phyloP scores from a whole-genome alignment of 1,284 basidiomycete genomes.

The Melampsora larici-populina region DNA sequence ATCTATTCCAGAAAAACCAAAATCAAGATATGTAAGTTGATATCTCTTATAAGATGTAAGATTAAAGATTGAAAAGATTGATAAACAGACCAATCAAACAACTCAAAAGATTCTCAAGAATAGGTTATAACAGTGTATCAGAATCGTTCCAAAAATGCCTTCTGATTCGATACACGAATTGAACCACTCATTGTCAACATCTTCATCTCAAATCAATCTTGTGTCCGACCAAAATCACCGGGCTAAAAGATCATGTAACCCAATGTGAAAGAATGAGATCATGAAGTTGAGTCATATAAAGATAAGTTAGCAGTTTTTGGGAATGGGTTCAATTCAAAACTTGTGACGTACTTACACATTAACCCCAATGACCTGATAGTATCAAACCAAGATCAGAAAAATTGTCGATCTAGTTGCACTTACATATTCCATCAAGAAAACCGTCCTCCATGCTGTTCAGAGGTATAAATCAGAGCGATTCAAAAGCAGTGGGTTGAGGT shows the following conservation, averaged over 20 bases:
- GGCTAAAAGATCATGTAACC: no score
- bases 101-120: conserved; percentile 8
- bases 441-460: conserved; percentile 40
- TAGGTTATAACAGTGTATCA: conserved; percentile 4
- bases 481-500: neutral
- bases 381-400: neutral
- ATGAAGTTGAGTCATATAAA: no score
- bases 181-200: no score
- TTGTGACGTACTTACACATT: no score
- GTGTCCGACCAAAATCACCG: no score
- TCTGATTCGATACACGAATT: no score
- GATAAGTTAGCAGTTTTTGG: no score
- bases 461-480: neutral
- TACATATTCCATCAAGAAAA: conserved; percentile 42
- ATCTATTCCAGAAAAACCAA: neutral
- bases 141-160: neutral
- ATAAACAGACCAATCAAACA: conserved; percentile 16
- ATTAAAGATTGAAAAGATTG: neutral
- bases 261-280: no score
- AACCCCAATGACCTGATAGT: no score
- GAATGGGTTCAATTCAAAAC: no score
- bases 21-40: neutral
- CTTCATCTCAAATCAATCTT: no score
- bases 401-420: neutral
- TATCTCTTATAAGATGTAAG: neutral